Percentiles rank a stretch among this genome's conserved stretches.
Evolutionary conservation across 192 early-diverging fungal species (phyloP).

Genomic region (Oehlia diaphana): DNA sequence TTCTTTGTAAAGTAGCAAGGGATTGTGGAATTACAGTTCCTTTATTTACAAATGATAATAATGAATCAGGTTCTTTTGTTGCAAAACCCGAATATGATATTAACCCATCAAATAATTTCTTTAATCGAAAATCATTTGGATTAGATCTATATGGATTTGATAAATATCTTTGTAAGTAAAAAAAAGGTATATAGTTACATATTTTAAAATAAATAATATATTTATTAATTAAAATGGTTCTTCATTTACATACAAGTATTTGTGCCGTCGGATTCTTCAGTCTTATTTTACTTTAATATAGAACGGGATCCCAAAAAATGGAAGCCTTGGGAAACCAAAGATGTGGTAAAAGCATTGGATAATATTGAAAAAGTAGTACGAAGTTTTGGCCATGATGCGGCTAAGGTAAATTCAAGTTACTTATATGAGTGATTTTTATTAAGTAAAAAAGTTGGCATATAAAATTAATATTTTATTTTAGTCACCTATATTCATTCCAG

Average conservation of each 20-base stretch:
- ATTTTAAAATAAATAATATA: not conserved
- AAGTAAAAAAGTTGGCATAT: too few relatives aligned
- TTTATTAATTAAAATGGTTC: not conserved
- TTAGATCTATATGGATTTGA: conserved; percentile 80
- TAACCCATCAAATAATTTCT: conserved; percentile 14
- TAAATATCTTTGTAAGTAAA: conserved; percentile 68
- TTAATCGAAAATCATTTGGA: conserved; percentile 56
- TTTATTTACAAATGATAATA: conserved; percentile 84
- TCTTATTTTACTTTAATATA: conserved; percentile 45
- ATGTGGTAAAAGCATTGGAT: conserved; percentile 54
- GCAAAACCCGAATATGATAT: conserved; percentile 38
- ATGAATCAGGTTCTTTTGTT: conserved; percentile 67
- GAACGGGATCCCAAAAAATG: conserved; percentile 41
- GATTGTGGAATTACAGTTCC: conserved; percentile 78
- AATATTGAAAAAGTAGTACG: conserved; percentile 65
- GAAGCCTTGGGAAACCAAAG: conserved; percentile 57
- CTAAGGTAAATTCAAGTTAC: conserved; percentile 38
- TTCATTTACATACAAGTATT: conserved; percentile 39
- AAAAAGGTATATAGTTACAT: not conserved
- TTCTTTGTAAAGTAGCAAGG: conserved; percentile 72
- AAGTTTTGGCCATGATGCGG: conserved; percentile 66
- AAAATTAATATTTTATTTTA: conserved; percentile 16
- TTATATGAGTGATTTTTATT: too few relatives aligned
- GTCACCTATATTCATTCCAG: conserved; percentile 74
- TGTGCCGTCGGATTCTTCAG: conserved; percentile 53